These are phyloP conservation scores for Quercus mongolica DNA, from an alignment of 306 rosid genomes.

Conservation along the genomic window DNA sequence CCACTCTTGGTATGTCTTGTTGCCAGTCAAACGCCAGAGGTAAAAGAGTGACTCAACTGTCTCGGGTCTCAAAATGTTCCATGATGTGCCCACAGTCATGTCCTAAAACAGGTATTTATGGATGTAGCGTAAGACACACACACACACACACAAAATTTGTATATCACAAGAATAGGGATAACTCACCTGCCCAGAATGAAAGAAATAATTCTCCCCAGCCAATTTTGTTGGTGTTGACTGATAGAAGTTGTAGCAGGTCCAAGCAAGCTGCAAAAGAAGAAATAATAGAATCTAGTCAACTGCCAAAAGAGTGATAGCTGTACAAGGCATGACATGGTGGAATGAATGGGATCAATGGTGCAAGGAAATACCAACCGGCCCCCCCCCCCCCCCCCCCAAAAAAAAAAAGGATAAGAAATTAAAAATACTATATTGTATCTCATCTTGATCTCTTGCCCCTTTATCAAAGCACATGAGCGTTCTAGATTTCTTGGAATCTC, in stretches of 20 bases:
- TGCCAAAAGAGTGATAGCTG: neutral
- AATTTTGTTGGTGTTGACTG: constrained; percentile 94
- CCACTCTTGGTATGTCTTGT: constrained; percentile 97
- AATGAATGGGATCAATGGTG: neutral
- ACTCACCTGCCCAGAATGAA: constrained; percentile 74
- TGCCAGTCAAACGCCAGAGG: constrained; percentile 95
- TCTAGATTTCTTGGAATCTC: neutral
- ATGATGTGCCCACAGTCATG: constrained; percentile 92
- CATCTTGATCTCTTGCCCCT: neutral
- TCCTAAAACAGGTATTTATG: constrained; percentile 47
- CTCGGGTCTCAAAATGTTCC: constrained; percentile 99
- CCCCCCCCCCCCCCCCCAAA: neutral
- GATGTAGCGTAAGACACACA: constrained; percentile 10
- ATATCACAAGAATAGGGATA: constrained; percentile 16
- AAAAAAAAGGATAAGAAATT: neutral
- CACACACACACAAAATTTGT: neutral
- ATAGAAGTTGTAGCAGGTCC: constrained; percentile 99
- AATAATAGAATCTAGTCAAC: constrained; percentile 13
- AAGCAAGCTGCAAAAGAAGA: constrained; percentile 75
- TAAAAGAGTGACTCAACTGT: constrained; percentile 94
- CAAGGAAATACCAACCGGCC: neutral
- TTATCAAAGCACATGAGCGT: neutral
- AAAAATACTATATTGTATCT: neutral
- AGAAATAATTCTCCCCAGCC: constrained; percentile 97
- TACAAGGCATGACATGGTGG: neutral